A percentile compares a stretch with the other conserved stretches of the same genome.
These are phyloP conservation scores for Citrus sinensis DNA, from an alignment of 345 rosid species.

Conservation along the genomic window DVS_A1.0 CM039161.1:15087501-15088000, in stretches of 20 bases:
- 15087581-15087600: not conserved
- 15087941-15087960: not conserved
- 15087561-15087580: conserved; percentile 1
- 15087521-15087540: not conserved
- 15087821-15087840: not conserved
- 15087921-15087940: not conserved
- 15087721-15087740: not conserved
- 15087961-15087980: not conserved
- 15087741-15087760: not conserved
- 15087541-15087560: not conserved
- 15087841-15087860: not conserved
- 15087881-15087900: not conserved
- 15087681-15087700: not conserved
- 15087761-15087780: not conserved
- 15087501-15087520: not conserved
- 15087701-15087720: not conserved
- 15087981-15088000: not conserved
- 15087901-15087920: not conserved
- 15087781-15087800: not conserved
- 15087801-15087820: not conserved
- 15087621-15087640: too few relatives aligned
- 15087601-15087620: not conserved
- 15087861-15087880: not conserved
- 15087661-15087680: not conserved
- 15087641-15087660: not conserved